Evolutionary conservation across 345 rosid species (phyloP), one percentile per base, ranked within the genome.

Genomic region (Euphorbia tirucalli): DNA sequence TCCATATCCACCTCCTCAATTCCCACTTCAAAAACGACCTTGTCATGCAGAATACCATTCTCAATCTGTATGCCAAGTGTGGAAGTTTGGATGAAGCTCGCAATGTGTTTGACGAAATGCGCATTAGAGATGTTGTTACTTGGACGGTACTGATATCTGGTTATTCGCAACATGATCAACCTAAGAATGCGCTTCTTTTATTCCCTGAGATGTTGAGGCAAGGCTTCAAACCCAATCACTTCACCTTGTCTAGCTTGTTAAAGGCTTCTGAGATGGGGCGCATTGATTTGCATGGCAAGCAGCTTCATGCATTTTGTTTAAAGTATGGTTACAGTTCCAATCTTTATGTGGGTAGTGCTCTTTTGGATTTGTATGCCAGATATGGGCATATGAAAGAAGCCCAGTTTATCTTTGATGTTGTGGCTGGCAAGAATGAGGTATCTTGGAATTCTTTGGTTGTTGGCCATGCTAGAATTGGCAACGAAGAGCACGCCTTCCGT

Each of bases 361-460:
- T 86, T 72, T 79, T 86, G 48, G 90, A 87, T 66, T 52, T 87
- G 85, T 85, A 89, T 71, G 83, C 88, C 0, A 85, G 88, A 46
- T 77, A 65, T 75, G 90, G 81, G 63, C 72, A 61, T 56, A 77
- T 87, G 81, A 85, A 85, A 10, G 86, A 83, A 65, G 90, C 89
- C 0, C 72, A 39, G 44, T 54, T 76, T 41, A 73, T 86, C 9
- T 85, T 89, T 77, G 76, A 81, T 71, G 71, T 54, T 37, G 67
- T 87, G 65, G 81, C 66, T 66, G 76, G 77, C 66, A 87, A 78
- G 78, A 89, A 85, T 61, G 89, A 84, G 60, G 92, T 89, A 54
- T 87, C 95, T 65, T 87, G 89, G 90, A 89, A 85, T 83, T 87
- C 90, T 39, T 43, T 89, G 73, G 87, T 89, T 21, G 91, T 87